Conservation (phyloP, 2,329 filamentous ascomycete species). For the Trichoderma pleuroti region DNA sequence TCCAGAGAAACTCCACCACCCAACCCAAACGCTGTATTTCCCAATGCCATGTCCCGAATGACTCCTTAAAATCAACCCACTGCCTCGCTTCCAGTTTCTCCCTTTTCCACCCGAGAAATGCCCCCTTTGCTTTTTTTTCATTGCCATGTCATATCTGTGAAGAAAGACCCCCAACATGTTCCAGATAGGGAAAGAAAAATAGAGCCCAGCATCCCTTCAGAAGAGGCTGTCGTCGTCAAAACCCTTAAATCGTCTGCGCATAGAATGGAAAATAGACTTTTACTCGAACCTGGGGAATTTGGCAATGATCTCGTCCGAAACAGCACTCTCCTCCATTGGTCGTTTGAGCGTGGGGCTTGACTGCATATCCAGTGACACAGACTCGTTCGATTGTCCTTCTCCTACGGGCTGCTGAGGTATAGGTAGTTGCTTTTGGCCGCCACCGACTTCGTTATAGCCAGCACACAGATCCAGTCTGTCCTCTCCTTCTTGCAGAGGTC, state of each 20-base stretch:
- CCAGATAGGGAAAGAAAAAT: not conserved
- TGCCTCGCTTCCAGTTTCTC: not conserved
- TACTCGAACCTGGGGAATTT: constrained; percentile 7
- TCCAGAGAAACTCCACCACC: not conserved
- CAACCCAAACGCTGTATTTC: not conserved
- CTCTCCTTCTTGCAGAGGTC: constrained; percentile 32
- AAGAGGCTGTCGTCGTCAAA: not conserved
- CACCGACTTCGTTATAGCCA: constrained; percentile 22
- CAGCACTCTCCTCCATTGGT: not conserved
- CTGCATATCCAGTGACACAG: not conserved
- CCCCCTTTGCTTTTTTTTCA: not conserved
- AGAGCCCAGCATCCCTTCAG: not conserved
- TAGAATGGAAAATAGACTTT: not conserved
- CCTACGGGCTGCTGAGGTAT: not conserved
- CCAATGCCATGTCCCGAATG: not conserved
- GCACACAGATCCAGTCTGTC: constrained; percentile 34
- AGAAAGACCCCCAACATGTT: not conserved
- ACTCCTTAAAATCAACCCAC: not conserved
- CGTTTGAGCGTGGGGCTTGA: not conserved
- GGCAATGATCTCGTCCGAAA: not conserved
- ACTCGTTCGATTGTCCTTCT: not conserved
- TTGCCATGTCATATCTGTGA: not conserved
- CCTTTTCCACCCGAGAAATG: not conserved
- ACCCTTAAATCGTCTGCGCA: not conserved
- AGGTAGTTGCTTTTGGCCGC: constrained; percentile 1